These are phyloP conservation scores for Pseudonitzschia pungens DNA, from an alignment of 108 stramenopile species.

Conservation along the genomic window DNA sequence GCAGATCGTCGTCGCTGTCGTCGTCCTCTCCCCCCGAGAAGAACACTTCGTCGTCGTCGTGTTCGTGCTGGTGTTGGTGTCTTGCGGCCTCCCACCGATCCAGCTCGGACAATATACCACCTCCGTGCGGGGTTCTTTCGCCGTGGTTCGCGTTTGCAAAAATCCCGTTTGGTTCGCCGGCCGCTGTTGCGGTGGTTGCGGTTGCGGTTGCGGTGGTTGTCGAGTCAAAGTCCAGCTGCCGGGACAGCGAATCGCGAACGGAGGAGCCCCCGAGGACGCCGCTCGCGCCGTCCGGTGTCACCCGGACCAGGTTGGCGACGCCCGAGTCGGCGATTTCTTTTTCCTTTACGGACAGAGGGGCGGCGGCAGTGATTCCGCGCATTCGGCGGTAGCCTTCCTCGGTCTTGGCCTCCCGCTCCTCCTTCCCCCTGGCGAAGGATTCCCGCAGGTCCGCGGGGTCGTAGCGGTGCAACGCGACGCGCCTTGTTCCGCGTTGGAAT, in stretches of 20 bases:
- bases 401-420: neutral
- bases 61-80: too few species aligned
- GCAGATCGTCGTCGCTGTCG: constrained; percentile 47
- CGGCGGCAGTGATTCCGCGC: neutral
- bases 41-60: constrained; percentile 22
- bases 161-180: neutral
- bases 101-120: neutral
- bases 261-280: neutral
- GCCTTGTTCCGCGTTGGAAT: constrained; percentile 27
- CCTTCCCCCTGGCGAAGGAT: constrained; percentile 5
- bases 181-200: neutral
- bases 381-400: neutral
- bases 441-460: constrained; percentile 67
- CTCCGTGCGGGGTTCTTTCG: constrained; percentile 17
- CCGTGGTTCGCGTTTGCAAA: neutral
- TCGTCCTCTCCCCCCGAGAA: constrained; percentile 27
- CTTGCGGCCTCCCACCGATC: neutral
- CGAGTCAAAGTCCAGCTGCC: neutral
- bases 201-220: neutral
- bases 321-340: constrained; percentile 20
- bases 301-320: neutral
- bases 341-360: constrained; percentile 20
- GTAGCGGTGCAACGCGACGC: constrained; percentile 72
- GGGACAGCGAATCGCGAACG: neutral
- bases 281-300: neutral